A percentile compares a stretch with the other conserved stretches of the same genome.
Conservation (phyloP, 805 yeast species). For the Phaffomyces antillensis region DNA sequence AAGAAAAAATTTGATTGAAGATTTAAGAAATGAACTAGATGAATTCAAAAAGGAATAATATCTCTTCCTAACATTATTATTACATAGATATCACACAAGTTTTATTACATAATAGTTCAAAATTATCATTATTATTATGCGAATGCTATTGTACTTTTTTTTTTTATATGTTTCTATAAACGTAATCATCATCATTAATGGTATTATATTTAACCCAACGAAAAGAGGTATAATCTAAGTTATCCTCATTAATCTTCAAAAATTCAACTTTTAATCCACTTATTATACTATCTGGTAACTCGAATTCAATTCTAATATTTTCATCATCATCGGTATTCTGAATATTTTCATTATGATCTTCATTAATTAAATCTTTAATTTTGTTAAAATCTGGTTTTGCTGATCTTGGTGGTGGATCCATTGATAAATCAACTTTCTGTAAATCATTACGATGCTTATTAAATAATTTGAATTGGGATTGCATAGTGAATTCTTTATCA, state of each 20-base stretch:
- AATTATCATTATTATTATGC: background rate
- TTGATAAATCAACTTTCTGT: slow-evolving; percentile 9
- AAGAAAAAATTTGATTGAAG: slow-evolving; percentile 3
- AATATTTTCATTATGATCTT: slow-evolving; percentile 6
- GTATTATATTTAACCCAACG: slow-evolving; percentile 72
- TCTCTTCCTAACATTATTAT: too few species aligned
- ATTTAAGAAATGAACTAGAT: slow-evolving; percentile 1
- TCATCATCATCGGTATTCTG: slow-evolving; percentile 1
- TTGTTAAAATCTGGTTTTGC: slow-evolving; percentile 17
- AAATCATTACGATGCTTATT: slow-evolving; percentile 14
- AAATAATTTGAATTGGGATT: slow-evolving; percentile 38
- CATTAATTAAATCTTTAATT: slow-evolving; percentile 13
- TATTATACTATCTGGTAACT: slow-evolving; percentile 56
- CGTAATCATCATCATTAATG: slow-evolving; percentile 29
- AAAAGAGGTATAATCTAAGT: slow-evolving; percentile 56
- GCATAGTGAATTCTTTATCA: slow-evolving; percentile 44
- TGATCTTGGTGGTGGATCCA: slow-evolving; percentile 24
- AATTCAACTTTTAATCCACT: slow-evolving; percentile 64
- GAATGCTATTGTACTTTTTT: background rate
- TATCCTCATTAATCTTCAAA: slow-evolving; percentile 53
- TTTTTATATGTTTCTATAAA: slow-evolving; percentile 17
- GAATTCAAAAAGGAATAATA: background rate
- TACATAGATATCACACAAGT: too few species aligned
- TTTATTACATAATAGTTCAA: background rate
- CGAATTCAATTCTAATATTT: slow-evolving; percentile 47